Evolutionary conservation across 1,139 yeast species (phyloP), one percentile per base, ranked within the genome.

Genomic region (Insectozyma bohioensis): DNA sequence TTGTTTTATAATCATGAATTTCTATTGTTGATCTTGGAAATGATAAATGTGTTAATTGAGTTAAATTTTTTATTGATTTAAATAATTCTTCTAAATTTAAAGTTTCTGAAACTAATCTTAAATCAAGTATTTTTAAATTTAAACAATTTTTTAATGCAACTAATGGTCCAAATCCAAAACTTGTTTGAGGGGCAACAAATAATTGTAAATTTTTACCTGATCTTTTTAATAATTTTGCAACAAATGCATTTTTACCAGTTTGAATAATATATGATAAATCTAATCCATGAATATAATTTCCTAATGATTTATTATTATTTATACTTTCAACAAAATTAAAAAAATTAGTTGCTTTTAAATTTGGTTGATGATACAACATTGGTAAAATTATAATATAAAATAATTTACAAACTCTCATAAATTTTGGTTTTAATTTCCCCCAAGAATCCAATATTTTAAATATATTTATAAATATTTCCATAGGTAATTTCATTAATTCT

Each of bases 141-240:
- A 62, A 62, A 56, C 98, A 92, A 32, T 80, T 68, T 38, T 85
- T 75, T 31, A 92, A 64, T 28, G 95, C 82, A 13, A 87, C 73
- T 45, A 90, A 61, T 1, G 97, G 97, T 1, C 95, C 86, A 38
- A 82, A 72, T 0, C 97, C 97, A 64, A 92, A 90, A 61, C 95
- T 85, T 21, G 97, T 83, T 52, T 90, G 97, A 1, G 97, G 96
- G 0, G 97, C 97, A 6, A 85, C 76, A 50, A 92, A 88, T 9
- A 68, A 64, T 43, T 78, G 72, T 32, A 92, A 60, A 30, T 70
- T 71, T 15, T 69, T 57, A 8, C 87, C 73, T 36, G 95, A 85
- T 28, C 95, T 67, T 49, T 95, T 75, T 37, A 92, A 61, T 5
- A 92, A 54, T 45, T 85, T 82, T 1, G 97, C 86, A 13, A 92